Conservation (phyloP, 2,329 filamentous ascomycete species). For the Lasiodiplodia sp. region DNA sequence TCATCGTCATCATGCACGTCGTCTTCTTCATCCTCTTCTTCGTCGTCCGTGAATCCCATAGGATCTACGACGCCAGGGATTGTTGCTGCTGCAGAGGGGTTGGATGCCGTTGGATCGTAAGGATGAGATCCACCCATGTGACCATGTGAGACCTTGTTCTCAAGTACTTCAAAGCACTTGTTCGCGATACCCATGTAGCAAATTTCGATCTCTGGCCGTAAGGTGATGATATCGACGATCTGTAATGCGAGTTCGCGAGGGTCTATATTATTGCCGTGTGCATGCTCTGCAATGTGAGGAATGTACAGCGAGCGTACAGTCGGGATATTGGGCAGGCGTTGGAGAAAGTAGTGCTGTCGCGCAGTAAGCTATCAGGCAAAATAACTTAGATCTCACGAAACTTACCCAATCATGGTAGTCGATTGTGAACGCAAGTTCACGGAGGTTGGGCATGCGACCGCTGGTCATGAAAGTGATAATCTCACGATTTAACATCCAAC, state of each 20-base stretch:
- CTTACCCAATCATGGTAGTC: conserved; percentile 82
- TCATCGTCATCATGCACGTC: conserved; percentile 47
- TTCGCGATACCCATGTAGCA: conserved; percentile 78
- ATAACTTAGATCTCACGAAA: conserved; percentile 24
- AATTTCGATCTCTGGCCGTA: conserved; percentile 77
- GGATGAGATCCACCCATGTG: conserved; percentile 37
- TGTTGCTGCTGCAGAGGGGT: conserved; percentile 11
- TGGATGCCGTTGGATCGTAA: conserved; percentile 30
- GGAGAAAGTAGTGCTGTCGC: conserved; percentile 76
- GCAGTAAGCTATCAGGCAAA: neutral
- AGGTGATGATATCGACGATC: conserved; percentile 77
- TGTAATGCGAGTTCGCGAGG: conserved; percentile 76
- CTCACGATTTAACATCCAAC: conserved; percentile 75
- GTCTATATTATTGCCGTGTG: conserved; percentile 63
- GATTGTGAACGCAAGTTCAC: conserved; percentile 75
- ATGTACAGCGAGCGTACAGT: conserved; percentile 76
- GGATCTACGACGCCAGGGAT: conserved; percentile 22
- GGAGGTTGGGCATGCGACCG: conserved; percentile 74
- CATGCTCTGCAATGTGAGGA: conserved; percentile 70
- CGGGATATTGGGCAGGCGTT: conserved; percentile 73
- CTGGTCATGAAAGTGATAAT: conserved; percentile 77
- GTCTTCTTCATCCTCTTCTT: conserved; percentile 29
- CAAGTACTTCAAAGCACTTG: conserved; percentile 84
- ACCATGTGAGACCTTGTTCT: conserved; percentile 61
- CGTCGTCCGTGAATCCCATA: conserved; percentile 30